Evolutionary conservation across 352 stramenopile genomes (phyloP).

Genomic region (Globisporangium iwayamae): DNA sequence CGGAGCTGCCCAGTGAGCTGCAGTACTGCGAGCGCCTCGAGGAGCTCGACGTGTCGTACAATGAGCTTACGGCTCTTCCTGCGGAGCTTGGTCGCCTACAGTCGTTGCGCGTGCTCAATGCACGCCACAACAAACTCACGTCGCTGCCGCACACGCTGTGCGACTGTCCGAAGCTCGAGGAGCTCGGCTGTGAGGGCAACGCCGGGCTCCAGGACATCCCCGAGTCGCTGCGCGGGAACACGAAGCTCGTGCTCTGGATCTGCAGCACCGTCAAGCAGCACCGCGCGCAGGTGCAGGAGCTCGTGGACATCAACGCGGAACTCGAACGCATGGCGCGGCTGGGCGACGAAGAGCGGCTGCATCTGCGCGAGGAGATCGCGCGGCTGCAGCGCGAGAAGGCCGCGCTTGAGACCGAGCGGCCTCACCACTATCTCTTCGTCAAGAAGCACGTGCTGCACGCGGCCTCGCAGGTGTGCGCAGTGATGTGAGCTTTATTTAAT

Average conservation of each 20-base stretch:
- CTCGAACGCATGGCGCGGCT: slow-evolving; percentile 69
- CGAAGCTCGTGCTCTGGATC: slow-evolving; percentile 76
- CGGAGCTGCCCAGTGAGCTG: slow-evolving; percentile 51
- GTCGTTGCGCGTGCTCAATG: slow-evolving; percentile 55
- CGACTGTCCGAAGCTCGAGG: slow-evolving; percentile 53
- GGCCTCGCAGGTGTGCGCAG: slow-evolving; percentile 52
- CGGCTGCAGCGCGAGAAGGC: slow-evolving; percentile 61
- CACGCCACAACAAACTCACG: slow-evolving; percentile 72
- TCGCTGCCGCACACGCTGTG: slow-evolving; percentile 63
- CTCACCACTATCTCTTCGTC: slow-evolving; percentile 65
- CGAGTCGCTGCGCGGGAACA: slow-evolving; percentile 64
- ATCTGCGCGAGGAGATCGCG: slow-evolving; percentile 61
- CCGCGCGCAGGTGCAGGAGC: slow-evolving; percentile 51
- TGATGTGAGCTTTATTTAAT: slow-evolving; percentile 41
- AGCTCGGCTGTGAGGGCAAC: slow-evolving; percentile 60
- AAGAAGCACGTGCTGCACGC: slow-evolving; percentile 56
- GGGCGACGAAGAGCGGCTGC: slow-evolving; percentile 68
- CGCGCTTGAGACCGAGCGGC: slow-evolving; percentile 50
- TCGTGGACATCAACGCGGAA: slow-evolving; percentile 73
- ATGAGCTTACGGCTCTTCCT: slow-evolving; percentile 52
- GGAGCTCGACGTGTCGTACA: slow-evolving; percentile 59
- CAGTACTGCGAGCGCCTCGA: slow-evolving; percentile 74
- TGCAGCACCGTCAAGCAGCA: slow-evolving; percentile 75
- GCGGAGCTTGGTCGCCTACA: slow-evolving; percentile 52
- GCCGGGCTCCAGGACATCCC: slow-evolving; percentile 53